Evolutionary conservation across 2,329 filamentous ascomycete species (phyloP), one percentile per base, ranked within the genome.

Genomic region (Corynespora cassiicola): DNA sequence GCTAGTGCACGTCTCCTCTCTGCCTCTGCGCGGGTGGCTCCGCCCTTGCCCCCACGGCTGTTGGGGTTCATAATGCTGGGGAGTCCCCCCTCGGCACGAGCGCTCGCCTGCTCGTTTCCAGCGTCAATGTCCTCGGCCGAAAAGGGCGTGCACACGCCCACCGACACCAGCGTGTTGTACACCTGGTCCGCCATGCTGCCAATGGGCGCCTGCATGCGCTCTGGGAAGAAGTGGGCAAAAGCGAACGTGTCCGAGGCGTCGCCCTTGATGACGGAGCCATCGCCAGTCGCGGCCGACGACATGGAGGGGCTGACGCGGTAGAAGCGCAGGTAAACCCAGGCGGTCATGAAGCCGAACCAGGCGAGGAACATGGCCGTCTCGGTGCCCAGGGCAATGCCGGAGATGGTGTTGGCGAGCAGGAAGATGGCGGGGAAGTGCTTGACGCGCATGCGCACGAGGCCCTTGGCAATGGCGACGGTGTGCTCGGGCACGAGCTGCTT

Each of bases 401-500:
- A 83, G 36, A 88, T 75, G 21, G 86, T 77, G 52, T 88, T 85
- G 44, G 95, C 80, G 40, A 88, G 68, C 49, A 79, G 83, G 75
- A 79, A 96, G 66, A 84, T 87, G 77, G 73, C 94, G 48, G 73
- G 95, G 74, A 86, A 86, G 65, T 86, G 84, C 65, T 86, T 85
- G 37, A 99, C 90, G 54, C 92, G 88, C 68, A 97, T 84, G 44
- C 94, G 95, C 42, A 97, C 68, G 45, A 96, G 75, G 50, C 90
- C 90, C 50, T 87, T 87, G 74, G 96, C 92, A 42, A 99, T 82
- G 4, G 92, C 94, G 36, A 97, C 92, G 8, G 94, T 99, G 70
- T 99, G 94, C 47, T 96, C 91, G 15, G 94, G 94, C 22, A 97
- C 87, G 32, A 99, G 88, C 71, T 99, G 94, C 73, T 95, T 97